phyloP scores from a whole-genome alignment of 441 rosid species.

The Gossypium gossypioides region DNA sequence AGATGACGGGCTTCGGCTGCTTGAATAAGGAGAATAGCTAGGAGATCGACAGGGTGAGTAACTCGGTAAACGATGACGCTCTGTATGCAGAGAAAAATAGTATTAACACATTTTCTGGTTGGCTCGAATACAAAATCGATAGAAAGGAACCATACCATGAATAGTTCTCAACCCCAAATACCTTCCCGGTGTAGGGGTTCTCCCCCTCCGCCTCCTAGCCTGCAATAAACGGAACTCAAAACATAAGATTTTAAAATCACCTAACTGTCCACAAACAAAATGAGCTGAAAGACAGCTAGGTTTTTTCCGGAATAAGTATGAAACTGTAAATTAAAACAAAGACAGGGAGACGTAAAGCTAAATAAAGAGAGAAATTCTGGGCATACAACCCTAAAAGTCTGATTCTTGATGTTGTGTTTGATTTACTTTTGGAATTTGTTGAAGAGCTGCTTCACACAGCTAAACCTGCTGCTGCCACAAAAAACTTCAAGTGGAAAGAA shows the following conservation, averaged over 20 bases:
- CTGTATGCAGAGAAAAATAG: slow-evolving; percentile 21
- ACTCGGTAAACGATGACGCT: slow-evolving; percentile 32
- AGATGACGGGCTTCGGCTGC: slow-evolving; percentile 16
- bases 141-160: slow-evolving; percentile 37
- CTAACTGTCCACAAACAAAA: not conserved
- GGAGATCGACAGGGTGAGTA: slow-evolving; percentile 49
- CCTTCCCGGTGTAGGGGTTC: slow-evolving; percentile 91
- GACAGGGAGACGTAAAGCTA: slow-evolving; percentile 16
- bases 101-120: not conserved
- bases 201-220: slow-evolving; percentile 82
- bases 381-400: slow-evolving; percentile 83
- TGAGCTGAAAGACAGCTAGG: not conserved
- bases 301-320: not conserved
- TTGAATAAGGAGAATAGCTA: slow-evolving; percentile 28
- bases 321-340: not conserved
- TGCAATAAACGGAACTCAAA: slow-evolving; percentile 17
- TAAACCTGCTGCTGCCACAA: slow-evolving; percentile 69
- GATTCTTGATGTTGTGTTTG: slow-evolving; percentile 51
- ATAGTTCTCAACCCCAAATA: slow-evolving; percentile 65
- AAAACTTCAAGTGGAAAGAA: slow-evolving; percentile 71
- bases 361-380: slow-evolving; percentile 63
- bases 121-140: not conserved
- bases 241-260: not conserved
- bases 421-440: slow-evolving; percentile 45
- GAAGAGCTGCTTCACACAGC: slow-evolving; percentile 89